Base-by-base conservation (phyloP, 2,329 filamentous ascomycete genomes). In the Alternaria viburni region DNA sequence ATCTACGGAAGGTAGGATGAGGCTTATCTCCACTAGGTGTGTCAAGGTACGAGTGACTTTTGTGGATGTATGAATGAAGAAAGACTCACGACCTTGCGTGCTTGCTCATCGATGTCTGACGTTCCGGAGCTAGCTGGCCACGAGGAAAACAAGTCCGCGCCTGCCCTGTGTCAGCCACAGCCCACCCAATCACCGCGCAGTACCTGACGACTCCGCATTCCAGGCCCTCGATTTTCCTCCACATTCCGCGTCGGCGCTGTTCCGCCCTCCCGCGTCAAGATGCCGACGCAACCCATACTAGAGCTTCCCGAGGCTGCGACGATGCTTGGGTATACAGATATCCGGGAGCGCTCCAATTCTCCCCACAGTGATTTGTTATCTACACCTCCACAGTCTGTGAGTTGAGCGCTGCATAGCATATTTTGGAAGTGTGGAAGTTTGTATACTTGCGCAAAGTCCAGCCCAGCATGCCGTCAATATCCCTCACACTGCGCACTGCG, bases 381-480 rank as follows among this genome's bases (percentile, higher is more conserved):
- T 6, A 26, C 10, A 11, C 19, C 23, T 49, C 32, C 17, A 41
- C 28, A 17, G 19, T 15, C 19, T 54, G 44, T 30, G 46, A 12
- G 26, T 44, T 54, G 45, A 19, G 28, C 25, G n/a, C 21, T 26
- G 12, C 3, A 49, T 12, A 55, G 11, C 47, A 30, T 19, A 8
- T 36, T 15, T 49, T 11, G 36, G 9, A 41, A 36, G 13, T 41
- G 30, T 25, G 49, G 8, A 23, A 12, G 2, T 52, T 17, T 54
- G 21, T 43, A 45, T 25, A 36, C 12, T 13, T 23, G 25, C 8
- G 8, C 32, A 26, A 50, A 61, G 41, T 17, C 30, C 49, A 19
- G 44, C 32, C 15, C 30, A 52, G 26, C 44, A 79, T 79, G 77
- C 77, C 77, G 74, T 78, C 76, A 54, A 67, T 78, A 78, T 63